Evolutionary conservation across 78 protist species (phyloP).

Genomic region (Dictyostelium purpureum): DNA sequence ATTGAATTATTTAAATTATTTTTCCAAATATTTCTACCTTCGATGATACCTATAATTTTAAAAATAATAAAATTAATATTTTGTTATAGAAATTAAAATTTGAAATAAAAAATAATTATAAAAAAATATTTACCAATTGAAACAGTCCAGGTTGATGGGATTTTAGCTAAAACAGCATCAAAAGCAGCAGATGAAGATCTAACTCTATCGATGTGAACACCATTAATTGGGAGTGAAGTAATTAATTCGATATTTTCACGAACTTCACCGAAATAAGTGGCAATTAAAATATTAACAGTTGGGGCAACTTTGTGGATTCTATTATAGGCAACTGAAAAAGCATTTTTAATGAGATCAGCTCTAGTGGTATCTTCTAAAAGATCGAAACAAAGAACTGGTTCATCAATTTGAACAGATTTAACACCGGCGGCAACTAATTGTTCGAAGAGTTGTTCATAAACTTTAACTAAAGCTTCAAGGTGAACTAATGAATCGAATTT

Average conservation of each 20-base stretch:
- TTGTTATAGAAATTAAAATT: background rate
- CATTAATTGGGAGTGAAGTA: constrained; percentile 47
- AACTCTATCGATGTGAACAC: constrained; percentile 78
- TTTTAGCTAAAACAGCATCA: background rate
- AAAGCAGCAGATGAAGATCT: constrained; percentile 15
- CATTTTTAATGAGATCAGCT: background rate
- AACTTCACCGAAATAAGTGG: constrained; percentile 86
- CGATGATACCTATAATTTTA: constrained; percentile 44
- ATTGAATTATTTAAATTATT: constrained; percentile 7
- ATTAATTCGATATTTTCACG: constrained; percentile 26
- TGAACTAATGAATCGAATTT: constrained; percentile 43
- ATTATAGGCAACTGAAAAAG: background rate
- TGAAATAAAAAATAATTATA: no score
- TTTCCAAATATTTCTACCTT: constrained; percentile 88
- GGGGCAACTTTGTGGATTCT: constrained; percentile 6
- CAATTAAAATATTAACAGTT: constrained; percentile 28
- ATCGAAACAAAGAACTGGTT: constrained; percentile 81
- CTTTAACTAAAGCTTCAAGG: background rate
- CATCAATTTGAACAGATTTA: constrained; percentile 80
- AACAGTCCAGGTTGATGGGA: background rate
- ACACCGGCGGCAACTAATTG: constrained; percentile 62
- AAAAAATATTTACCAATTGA: constrained; percentile 48
- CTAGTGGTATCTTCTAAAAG: background rate
- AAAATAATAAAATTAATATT: background rate
- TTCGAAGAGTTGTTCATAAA: constrained; percentile 56